phyloP scores from a whole-genome alignment of 345 rosid species.

The Balakata baccata region DNA sequence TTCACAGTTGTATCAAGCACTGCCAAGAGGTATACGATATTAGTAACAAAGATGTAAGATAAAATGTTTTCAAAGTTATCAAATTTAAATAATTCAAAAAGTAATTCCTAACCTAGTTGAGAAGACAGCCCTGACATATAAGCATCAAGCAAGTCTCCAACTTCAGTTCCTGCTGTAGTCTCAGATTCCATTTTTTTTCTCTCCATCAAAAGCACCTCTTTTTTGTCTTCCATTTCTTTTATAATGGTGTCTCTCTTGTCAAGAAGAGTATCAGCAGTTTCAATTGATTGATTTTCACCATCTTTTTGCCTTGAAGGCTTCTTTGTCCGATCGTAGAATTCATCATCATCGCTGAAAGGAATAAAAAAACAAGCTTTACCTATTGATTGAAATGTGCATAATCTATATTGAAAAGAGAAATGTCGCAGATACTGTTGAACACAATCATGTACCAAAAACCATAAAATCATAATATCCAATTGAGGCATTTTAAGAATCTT shows the following conservation, averaged over 20 bases:
- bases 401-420: not conserved
- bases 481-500: not conserved
- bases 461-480: not conserved
- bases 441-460: constrained; percentile 4
- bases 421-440: not conserved
- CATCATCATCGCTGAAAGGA: constrained; percentile 75
- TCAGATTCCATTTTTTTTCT: constrained; percentile 55
- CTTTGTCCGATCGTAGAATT: constrained; percentile 93
- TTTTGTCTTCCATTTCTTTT: constrained; percentile 62
- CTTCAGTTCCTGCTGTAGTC: constrained; percentile 41
- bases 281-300: constrained; percentile 58
- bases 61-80: not conserved
- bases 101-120: constrained; percentile 56
- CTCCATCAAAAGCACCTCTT: constrained; percentile 54
- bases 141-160: constrained; percentile 85
- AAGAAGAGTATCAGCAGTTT: constrained; percentile 89
- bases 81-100: not conserved
- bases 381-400: not conserved
- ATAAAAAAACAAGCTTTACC: constrained; percentile 20
- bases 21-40: constrained; percentile 33
- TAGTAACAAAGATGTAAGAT: not conserved
- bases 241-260: constrained; percentile 69
- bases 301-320: constrained; percentile 47
- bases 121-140: constrained; percentile 88
- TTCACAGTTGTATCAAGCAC: constrained; percentile 61